Evolutionary conservation across 202 grass and related monocot genomes (phyloP).

Genomic region (Zizania palustris): DNA sequence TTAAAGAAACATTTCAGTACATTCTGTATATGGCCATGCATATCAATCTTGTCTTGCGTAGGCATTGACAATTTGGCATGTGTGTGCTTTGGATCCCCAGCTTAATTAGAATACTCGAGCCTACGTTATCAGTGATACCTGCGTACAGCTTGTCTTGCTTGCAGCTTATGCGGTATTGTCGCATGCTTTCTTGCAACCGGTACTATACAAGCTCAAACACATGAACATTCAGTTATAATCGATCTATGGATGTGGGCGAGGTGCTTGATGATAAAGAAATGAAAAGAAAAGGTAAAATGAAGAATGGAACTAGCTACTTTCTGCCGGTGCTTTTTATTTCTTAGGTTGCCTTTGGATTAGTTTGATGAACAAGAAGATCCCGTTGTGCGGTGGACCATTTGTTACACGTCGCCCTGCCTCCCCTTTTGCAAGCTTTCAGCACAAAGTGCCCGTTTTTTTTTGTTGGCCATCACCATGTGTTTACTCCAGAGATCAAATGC

Average conservation of each 20-base stretch:
- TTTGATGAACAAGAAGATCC: not conserved
- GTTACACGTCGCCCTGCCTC: constrained; percentile 27
- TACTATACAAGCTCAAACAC: not conserved
- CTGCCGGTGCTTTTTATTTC: constrained; percentile 6
- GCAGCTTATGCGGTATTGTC: not conserved
- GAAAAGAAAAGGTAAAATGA: not conserved
- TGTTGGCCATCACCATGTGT: not conserved
- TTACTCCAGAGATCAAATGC: not conserved
- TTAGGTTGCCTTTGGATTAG: constrained; percentile 16
- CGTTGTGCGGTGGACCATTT: constrained; percentile 23
- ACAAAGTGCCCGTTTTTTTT: not conserved
- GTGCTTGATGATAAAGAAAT: not conserved
- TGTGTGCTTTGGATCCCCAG: not conserved
- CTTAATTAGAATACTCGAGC: not conserved
- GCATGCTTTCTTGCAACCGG: not conserved
- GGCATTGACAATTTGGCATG: constrained; percentile 7
- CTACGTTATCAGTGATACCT: constrained; percentile 23
- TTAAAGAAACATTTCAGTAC: not conserved
- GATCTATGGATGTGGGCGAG: not conserved
- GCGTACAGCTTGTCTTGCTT: not conserved
- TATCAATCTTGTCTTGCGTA: not conserved
- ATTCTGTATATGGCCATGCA: not conserved
- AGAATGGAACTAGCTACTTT: not conserved
- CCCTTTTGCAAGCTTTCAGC: constrained; percentile 24
- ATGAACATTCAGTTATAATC: no score